Evolutionary conservation across 2,329 filamentous ascomycete species (phyloP), one percentile per base, ranked within the genome.

Genomic region (Talaromyces albobiverticillius): DNA sequence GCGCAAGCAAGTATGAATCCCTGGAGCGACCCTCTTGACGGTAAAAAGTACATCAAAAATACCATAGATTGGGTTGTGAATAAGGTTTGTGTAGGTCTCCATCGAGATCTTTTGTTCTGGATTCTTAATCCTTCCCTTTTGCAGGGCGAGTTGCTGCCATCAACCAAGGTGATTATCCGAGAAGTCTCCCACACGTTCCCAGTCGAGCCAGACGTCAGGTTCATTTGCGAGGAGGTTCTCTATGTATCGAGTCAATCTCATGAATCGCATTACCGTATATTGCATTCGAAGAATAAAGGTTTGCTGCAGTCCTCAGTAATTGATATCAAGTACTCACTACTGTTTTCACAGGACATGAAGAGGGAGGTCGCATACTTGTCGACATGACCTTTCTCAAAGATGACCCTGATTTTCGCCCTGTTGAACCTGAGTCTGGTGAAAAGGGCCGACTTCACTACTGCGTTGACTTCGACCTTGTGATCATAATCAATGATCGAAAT

Each of bases 321-420:
- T 22, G 14, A 26, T 26, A 18, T 16, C 26, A 29, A 10, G 7
- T 9, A 26, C 40, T 18, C 18, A 43, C 4, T 14, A 11, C 25
- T 3, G 18, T 25, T 29, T 14, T 18, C 36, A 8, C 41, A 64
- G 61, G 61, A 10, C 55, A 57, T 10, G 57, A 67, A 46, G 49
- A 55, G 26, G 56, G 60, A 20, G 65, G 65, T 5, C 57, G 51
- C 22, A 66, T 67, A 26, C 22, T 61, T n/a, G 60, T 61, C 4
- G 65, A 67, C 49, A 61, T 67, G 47, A 66, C 62, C 8, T 59
- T 60, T 31, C 60, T 67, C 11, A 61, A 61, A 25, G 52, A 56
- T 1, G 16, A 62, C 32, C 56, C 58, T 40, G 18, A 54, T 31
- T 59, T 64, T 32, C 40, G 55, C 42, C 61, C 60, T 0, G 50